Evolutionary conservation across 768 basidiomycete species (phyloP).

Genomic region (Lentinula sp.): DNA sequence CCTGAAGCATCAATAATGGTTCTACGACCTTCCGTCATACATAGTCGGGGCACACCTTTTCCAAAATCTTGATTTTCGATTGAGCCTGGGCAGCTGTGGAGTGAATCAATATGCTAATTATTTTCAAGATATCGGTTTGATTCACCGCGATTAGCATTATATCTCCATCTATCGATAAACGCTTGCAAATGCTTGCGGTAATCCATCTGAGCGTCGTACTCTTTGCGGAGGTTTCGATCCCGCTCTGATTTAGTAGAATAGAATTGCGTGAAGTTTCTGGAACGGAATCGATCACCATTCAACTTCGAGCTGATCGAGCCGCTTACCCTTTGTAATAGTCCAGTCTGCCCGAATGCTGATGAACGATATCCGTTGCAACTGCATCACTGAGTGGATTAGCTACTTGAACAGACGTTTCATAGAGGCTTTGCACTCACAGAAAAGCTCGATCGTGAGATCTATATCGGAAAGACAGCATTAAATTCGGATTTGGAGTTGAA

Average conservation of each 20-base stretch:
- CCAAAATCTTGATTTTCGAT: conserved; percentile 67
- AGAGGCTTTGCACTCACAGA: conserved; percentile 43
- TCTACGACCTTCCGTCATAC: not conserved
- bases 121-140: not conserved
- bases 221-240: conserved; percentile 83
- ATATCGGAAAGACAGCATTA: conserved; percentile 8
- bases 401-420: not conserved
- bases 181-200: conserved; percentile 95
- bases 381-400: conserved; percentile 54
- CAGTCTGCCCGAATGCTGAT: conserved; percentile 86
- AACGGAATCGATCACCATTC: not conserved
- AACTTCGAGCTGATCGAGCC: not conserved
- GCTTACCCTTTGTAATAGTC: conserved; percentile 95
- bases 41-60: conserved; percentile 46
- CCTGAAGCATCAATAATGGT: not conserved
- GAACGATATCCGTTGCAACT: conserved; percentile 97
- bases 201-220: conserved; percentile 94
- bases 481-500: not conserved
- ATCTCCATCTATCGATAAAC: conserved; percentile 97
- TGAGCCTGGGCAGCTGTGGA: conserved; percentile 77
- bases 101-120: not conserved
- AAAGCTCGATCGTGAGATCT: conserved; percentile 98
- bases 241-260: conserved; percentile 98
- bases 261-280: conserved; percentile 94
- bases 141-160: conserved; percentile 88